phyloP scores from a whole-genome alignment of 2,329 filamentous ascomycete genomes.

The Sporothrix luriei region DNA sequence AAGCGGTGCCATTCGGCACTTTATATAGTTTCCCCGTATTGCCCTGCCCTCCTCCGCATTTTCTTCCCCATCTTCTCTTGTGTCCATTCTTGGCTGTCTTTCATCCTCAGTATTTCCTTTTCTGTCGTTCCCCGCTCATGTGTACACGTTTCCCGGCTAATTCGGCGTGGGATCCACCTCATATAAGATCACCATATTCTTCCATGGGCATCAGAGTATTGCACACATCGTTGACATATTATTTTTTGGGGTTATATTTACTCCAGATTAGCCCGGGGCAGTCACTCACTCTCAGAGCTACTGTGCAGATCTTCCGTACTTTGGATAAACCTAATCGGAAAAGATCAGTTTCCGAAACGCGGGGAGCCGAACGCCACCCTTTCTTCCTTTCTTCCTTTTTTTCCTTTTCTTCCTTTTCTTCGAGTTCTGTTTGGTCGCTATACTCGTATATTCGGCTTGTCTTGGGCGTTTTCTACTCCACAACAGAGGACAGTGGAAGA shows the following conservation, averaged over 20 bases:
- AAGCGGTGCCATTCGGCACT: slow-evolving; percentile 6
- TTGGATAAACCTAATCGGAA: slow-evolving; percentile 23
- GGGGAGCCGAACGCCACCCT: slow-evolving; percentile 11
- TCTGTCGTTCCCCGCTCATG: background rate
- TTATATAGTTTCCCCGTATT: slow-evolving; percentile 20
- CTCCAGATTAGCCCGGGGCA: slow-evolving; percentile 13
- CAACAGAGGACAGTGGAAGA: too few relatives aligned
- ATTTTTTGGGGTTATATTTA: background rate
- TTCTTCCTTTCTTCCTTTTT: background rate
- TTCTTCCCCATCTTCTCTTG: background rate
- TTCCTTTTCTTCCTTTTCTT: background rate
- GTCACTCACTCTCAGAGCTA: background rate
- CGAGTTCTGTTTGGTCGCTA: too few relatives aligned
- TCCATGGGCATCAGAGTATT: background rate
- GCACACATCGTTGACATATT: background rate
- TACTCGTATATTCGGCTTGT: too few relatives aligned
- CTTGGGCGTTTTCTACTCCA: too few relatives aligned
- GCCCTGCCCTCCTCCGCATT: background rate
- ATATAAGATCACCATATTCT: background rate
- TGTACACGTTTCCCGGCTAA: slow-evolving; percentile 8
- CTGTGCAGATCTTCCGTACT: slow-evolving; percentile 5
- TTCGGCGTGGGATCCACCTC: background rate
- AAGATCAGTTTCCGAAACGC: slow-evolving; percentile 7
- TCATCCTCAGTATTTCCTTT: background rate
- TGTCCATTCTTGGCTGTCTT: background rate